Conservation (phyloP, 768 basidiomycete genomes). For the Austroboletus eburneus region DNA sequence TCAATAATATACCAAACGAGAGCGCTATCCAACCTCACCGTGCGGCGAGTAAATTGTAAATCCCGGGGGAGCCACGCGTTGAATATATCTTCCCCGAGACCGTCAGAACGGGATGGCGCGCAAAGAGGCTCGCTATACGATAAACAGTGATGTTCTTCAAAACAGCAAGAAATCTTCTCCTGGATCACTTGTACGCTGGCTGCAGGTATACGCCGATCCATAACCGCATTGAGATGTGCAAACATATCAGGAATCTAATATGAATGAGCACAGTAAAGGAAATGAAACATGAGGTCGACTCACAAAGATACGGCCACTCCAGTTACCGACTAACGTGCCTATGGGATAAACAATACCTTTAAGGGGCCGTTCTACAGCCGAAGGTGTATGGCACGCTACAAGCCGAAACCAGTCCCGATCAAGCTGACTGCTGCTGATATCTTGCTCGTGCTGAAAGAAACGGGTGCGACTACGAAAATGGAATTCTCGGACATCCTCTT, state of each 20-base stretch:
- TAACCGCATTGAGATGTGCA: constrained; percentile 21
- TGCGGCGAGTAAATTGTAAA: constrained; percentile 27
- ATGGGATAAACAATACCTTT: constrained; percentile 40
- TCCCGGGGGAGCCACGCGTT: constrained; percentile 47
- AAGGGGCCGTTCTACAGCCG: constrained; percentile 32
- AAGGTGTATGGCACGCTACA: constrained; percentile 39
- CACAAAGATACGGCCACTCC: constrained; percentile 47
- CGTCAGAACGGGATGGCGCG: constrained; percentile 32
- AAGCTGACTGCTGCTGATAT: constrained; percentile 27
- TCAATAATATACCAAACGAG: background rate
- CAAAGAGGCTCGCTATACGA: constrained; percentile 34
- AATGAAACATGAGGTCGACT: constrained; percentile 17
- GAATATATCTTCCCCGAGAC: constrained; percentile 40
- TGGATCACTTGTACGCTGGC: constrained; percentile 28
- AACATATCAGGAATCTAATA: constrained; percentile 23
- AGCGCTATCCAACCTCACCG: constrained; percentile 26
- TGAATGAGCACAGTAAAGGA: constrained; percentile 18
- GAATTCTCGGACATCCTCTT: constrained; percentile 40
- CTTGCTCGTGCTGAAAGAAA: constrained; percentile 20
- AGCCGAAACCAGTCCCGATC: constrained; percentile 50
- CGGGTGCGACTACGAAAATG: constrained; percentile 34
- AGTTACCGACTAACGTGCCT: constrained; percentile 42
- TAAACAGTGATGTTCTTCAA: constrained; percentile 48
- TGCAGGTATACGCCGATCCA: constrained; percentile 18
- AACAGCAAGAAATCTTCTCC: constrained; percentile 37